Evolutionary conservation across 139 green algal genomes (phyloP).

Genomic region (Volvox reticuliferus): DNA sequence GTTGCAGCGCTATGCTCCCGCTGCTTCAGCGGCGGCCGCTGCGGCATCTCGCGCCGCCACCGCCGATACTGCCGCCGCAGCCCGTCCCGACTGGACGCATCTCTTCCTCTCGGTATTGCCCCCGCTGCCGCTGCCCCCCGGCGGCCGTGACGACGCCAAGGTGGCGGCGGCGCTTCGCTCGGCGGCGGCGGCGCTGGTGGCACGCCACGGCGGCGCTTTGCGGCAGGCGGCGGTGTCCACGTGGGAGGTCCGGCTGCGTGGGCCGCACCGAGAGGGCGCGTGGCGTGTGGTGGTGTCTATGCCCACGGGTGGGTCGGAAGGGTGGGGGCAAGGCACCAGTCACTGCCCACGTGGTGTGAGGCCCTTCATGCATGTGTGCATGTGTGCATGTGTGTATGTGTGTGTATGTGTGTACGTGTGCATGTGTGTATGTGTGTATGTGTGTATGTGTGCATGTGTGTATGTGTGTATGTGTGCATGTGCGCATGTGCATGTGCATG

Average conservation of each 20-base stretch:
- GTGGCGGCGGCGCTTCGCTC: constrained; percentile 77
- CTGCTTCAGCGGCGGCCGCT: background rate
- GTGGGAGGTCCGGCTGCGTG: constrained; percentile 86
- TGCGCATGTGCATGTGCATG: no score
- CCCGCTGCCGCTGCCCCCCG: constrained; percentile 45
- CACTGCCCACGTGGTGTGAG: no score
- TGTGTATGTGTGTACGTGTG: no score
- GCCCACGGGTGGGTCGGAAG: constrained; percentile 65
- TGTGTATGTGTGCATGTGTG: no score
- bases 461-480: no score
- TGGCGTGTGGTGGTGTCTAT: constrained; percentile 91
- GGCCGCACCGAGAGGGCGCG: constrained; percentile 59
- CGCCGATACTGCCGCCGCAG: constrained; percentile 37
- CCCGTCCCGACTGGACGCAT: constrained; percentile 87
- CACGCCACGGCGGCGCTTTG: constrained; percentile 59
- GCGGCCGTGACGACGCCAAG: constrained; percentile 60
- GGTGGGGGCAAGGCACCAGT: no score
- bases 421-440: no score
- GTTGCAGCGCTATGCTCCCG: constrained; percentile 55
- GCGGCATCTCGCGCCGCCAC: constrained; percentile 7
- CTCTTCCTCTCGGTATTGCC: constrained; percentile 78
- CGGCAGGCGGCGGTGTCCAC: constrained; percentile 79
- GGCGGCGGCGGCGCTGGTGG: constrained; percentile 68
- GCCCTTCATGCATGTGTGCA: no score
- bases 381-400: no score